A percentile compares a stretch with the other conserved stretches of the same genome.
phyloP scores from a whole-genome alignment of 1,284 basidiomycete genomes.

The Sanghuangporus baumii region DNA sequence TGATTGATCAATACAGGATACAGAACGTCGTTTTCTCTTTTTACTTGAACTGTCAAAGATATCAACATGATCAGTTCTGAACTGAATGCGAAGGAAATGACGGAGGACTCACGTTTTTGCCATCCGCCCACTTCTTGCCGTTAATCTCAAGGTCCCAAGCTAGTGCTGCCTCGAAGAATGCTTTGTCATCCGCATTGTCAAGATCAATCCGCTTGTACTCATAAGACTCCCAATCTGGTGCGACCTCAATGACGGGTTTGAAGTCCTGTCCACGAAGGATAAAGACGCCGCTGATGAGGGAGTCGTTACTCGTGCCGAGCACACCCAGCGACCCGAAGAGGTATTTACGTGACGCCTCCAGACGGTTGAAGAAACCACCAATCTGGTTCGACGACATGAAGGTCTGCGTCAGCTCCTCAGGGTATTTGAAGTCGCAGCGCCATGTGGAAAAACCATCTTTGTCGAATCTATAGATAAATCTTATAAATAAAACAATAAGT shows the following conservation, averaged over 20 bases:
- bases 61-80: background rate
- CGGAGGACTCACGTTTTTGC: constrained; percentile 65
- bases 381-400: constrained; percentile 94
- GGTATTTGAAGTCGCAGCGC: constrained; percentile 97
- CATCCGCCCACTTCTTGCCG: constrained; percentile 84
- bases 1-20: background rate
- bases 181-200: constrained; percentile 66
- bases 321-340: constrained; percentile 93
- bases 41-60: constrained; percentile 14
- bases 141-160: constrained; percentile 87
- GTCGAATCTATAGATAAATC: constrained; percentile 65
- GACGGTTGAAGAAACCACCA: constrained; percentile 93
- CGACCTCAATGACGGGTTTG: constrained; percentile 70
- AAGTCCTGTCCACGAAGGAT: constrained; percentile 76
- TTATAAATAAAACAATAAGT: constrained; percentile 20
- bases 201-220: constrained; percentile 70
- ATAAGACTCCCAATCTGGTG: constrained; percentile 95
- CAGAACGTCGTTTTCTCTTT: background rate
- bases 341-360: constrained; percentile 93
- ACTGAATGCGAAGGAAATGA: background rate
- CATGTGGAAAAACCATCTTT: constrained; percentile 87
- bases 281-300: constrained; percentile 73
- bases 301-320: constrained; percentile 76
- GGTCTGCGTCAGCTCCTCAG: constrained; percentile 84
- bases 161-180: constrained; percentile 84